Conservation (phyloP, 108 stramenopile species). For the Mediolabrus comicus region DNA sequence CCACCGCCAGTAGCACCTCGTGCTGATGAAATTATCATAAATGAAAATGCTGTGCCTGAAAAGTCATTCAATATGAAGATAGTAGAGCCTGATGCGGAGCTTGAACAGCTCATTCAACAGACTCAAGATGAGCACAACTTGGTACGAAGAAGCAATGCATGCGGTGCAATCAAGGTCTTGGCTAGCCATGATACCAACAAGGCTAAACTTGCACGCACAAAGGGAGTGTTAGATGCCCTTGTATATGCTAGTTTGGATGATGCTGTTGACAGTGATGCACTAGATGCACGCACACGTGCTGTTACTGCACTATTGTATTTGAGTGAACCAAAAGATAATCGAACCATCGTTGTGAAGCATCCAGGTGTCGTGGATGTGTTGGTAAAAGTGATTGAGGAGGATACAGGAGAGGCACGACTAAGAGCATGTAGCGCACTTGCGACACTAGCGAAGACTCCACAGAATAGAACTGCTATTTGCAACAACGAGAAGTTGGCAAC, state of each 20-base stretch:
- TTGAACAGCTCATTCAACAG: constrained; percentile 60
- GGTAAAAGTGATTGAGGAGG: constrained; percentile 58
- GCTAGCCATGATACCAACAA: constrained; percentile 55
- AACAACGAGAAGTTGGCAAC: constrained; percentile 33
- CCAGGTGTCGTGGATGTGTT: constrained; percentile 52
- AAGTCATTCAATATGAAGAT: constrained; percentile 11
- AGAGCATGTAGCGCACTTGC: constrained; percentile 64
- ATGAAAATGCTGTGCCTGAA: constrained; percentile 24
- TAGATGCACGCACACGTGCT: constrained; percentile 65
- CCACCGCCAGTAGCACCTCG: constrained; percentile 45
- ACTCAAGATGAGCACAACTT: constrained; percentile 48
- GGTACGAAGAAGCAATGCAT: constrained; percentile 71
- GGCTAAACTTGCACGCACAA: constrained; percentile 67
- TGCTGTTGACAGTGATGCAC: constrained; percentile 47
- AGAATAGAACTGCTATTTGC: constrained; percentile 61
- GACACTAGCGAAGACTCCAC: constrained; percentile 64
- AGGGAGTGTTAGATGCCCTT: constrained; percentile 64
- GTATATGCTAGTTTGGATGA: constrained; percentile 49
- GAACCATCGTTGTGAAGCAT: constrained; percentile 54
- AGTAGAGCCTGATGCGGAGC: constrained; percentile 55
- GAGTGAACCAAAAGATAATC: constrained; percentile 68
- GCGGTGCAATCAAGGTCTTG: constrained; percentile 79
- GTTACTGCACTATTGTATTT: constrained; percentile 60
- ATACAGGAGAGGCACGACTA: constrained; percentile 62
- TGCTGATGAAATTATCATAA: constrained; percentile 45